Percentiles rank a stretch among this genome's conserved stretches.
Conservation (phyloP, 495 filamentous ascomycete species). For the Penicillium fimorum region DNA sequence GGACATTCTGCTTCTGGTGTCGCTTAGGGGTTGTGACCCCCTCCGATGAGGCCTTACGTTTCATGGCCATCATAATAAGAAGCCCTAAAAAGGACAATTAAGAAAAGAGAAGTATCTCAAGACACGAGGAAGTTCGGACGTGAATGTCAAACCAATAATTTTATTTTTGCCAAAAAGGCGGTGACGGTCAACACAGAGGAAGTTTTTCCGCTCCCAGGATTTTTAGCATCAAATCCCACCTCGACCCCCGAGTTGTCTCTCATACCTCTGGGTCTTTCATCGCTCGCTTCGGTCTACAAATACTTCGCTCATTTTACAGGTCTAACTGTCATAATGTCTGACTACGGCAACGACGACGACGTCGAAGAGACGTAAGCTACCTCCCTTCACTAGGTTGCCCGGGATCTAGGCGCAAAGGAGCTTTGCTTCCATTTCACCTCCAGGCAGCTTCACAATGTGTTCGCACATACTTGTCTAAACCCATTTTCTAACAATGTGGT, state of each 20-base stretch:
- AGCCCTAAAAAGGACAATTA: constrained; percentile 1
- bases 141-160: constrained; percentile 3
- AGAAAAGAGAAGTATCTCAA: constrained; percentile 1
- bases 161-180: constrained; percentile 14
- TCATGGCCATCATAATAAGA: constrained; percentile 23
- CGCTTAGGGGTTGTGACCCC: constrained; percentile 28
- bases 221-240: constrained; percentile 15
- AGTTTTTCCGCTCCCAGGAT: constrained; percentile 16
- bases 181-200: constrained; percentile 9
- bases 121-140: constrained; percentile 5
- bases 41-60: constrained; percentile 33
- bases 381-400: constrained; percentile 12
- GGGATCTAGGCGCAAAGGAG: constrained; percentile 5
- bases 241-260: constrained; percentile 9
- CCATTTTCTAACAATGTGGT: constrained; percentile 15
- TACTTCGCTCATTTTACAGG: not conserved
- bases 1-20: constrained; percentile 23
- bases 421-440: constrained; percentile 9
- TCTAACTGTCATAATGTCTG: constrained; percentile 64
- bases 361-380: constrained; percentile 53
- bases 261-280: constrained; percentile 18
- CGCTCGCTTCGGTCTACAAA: constrained; percentile 8
- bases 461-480: constrained; percentile 10
- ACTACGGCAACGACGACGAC: constrained; percentile 69
- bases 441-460: constrained; percentile 1